Conservation (phyloP, 1,139 yeast species). For the Candida sp. region DNA sequence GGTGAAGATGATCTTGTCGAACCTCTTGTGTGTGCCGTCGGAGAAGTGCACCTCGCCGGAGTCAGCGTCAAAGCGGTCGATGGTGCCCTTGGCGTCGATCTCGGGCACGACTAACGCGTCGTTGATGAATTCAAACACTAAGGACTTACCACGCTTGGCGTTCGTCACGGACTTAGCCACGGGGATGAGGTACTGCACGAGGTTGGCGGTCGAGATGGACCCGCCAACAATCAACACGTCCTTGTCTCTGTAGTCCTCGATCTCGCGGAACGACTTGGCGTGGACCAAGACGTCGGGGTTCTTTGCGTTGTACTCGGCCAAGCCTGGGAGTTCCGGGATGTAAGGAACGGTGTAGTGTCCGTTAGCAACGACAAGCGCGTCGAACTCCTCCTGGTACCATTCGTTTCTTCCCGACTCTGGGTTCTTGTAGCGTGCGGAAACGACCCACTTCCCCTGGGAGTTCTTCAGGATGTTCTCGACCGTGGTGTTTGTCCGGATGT, state of each 20-base stretch:
- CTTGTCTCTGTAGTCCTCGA: constrained; percentile 46
- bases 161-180: constrained; percentile 39
- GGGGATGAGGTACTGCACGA: constrained; percentile 53
- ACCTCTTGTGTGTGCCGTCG: constrained; percentile 27
- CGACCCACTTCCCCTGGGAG: constrained; percentile 41
- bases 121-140: constrained; percentile 34
- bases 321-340: constrained; percentile 54
- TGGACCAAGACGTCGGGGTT: constrained; percentile 58
- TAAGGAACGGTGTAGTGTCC: constrained; percentile 61
- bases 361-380: constrained; percentile 54
- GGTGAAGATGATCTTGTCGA: constrained; percentile 34
- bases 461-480: constrained; percentile 41
- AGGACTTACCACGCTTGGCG: constrained; percentile 37
- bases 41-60: constrained; percentile 29
- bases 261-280: constrained; percentile 60
- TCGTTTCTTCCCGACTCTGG: constrained; percentile 21
- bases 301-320: constrained; percentile 48
- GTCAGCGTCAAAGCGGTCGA: constrained; percentile 27
- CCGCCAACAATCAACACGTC: constrained; percentile 55
- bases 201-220: constrained; percentile 52
- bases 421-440: constrained; percentile 35
- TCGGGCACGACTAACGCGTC: constrained; percentile 42
- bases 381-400: constrained; percentile 49
- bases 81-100: constrained; percentile 31
- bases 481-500: constrained; percentile 40